These are phyloP conservation scores for Aureobasidium sp. DNA, from an alignment of 2,329 filamentous ascomycete genomes.

Conservation along the genomic window DNA sequence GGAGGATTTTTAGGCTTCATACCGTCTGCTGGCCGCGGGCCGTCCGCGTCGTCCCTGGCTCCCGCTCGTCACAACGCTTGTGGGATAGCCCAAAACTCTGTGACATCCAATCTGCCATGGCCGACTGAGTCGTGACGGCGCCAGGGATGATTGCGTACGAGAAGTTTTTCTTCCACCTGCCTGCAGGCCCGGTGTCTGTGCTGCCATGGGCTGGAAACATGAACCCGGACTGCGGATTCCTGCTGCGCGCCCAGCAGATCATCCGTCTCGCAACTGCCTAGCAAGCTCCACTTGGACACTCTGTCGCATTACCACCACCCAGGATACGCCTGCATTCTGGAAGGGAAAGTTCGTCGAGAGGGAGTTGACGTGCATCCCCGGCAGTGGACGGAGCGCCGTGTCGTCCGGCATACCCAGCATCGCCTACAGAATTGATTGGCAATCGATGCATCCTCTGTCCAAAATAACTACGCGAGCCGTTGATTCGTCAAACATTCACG, in stretches of 20 bases:
- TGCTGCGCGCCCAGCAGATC: constrained; percentile 9
- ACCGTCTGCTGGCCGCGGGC: constrained; percentile 10
- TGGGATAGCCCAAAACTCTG: constrained; percentile 3
- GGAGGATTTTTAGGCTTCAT: constrained; percentile 10
- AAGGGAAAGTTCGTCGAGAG: neutral
- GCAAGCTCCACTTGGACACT: neutral
- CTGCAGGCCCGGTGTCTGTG: constrained; percentile 2
- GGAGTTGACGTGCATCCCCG: constrained; percentile 8
- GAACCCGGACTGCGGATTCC: constrained; percentile 8
- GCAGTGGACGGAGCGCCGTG: neutral
- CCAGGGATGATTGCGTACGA: constrained; percentile 3
- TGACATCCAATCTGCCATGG: neutral
- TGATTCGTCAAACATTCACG: constrained; percentile 7
- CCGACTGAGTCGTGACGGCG: constrained; percentile 3
- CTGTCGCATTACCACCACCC: constrained; percentile 10
- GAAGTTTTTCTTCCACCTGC: neutral
- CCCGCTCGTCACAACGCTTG: constrained; percentile 8
- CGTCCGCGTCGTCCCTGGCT: constrained; percentile 8
- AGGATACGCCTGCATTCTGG: constrained; percentile 6
- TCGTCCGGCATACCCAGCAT: neutral
- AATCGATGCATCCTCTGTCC: neutral
- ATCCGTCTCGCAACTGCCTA: constrained; percentile 4
- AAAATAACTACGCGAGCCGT: constrained; percentile 12
- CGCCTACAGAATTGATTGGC: constrained; percentile 3
- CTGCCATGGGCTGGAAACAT: constrained; percentile 5